Evolutionary conservation across 306 rosid genomes (phyloP).

Genomic region (Herpetospermum pedunculosum): DNA sequence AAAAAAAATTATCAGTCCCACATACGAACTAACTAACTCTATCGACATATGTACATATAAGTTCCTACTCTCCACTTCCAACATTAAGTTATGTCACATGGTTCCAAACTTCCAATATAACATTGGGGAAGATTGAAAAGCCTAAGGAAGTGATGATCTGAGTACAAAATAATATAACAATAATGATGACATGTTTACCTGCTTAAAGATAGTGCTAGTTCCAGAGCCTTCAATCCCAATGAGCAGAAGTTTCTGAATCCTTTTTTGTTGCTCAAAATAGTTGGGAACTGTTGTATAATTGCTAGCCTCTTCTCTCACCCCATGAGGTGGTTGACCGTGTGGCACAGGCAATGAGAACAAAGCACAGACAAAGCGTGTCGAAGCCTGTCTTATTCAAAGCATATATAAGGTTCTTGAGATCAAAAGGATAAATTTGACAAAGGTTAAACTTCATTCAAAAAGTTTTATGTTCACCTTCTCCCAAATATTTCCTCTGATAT

Average conservation of each 20-base stretch:
- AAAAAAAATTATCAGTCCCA: neutral
- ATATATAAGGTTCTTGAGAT: slow-evolving; percentile 15
- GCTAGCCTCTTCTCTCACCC: slow-evolving; percentile 68
- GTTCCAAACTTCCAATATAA: neutral
- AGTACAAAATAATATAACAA: neutral
- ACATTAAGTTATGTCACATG: neutral
- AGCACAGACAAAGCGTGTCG: slow-evolving; percentile 64
- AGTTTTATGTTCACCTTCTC: slow-evolving; percentile 48
- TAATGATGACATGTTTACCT: slow-evolving; percentile 27
- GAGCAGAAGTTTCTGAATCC: slow-evolving; percentile 79
- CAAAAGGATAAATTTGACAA: slow-evolving; percentile 7
- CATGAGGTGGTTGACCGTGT: slow-evolving; percentile 66
- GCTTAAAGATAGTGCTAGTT: slow-evolving; percentile 95
- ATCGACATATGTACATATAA: neutral
- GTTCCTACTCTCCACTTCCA: neutral
- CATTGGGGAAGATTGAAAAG: neutral
- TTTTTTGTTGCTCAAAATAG: slow-evolving; percentile 83
- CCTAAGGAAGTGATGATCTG: neutral
- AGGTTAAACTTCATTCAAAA: slow-evolving; percentile 11
- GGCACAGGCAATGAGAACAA: slow-evolving; percentile 80
- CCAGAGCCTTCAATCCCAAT: slow-evolving; percentile 92
- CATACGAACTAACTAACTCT: neutral
- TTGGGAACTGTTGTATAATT: slow-evolving; percentile 66
- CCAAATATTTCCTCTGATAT: slow-evolving; percentile 97
- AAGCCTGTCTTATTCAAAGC: slow-evolving; percentile 54